These are phyloP conservation scores for Musa beccarii DNA, from an alignment of 176 grass and related monocot species.

Conservation along the genomic window DNA sequence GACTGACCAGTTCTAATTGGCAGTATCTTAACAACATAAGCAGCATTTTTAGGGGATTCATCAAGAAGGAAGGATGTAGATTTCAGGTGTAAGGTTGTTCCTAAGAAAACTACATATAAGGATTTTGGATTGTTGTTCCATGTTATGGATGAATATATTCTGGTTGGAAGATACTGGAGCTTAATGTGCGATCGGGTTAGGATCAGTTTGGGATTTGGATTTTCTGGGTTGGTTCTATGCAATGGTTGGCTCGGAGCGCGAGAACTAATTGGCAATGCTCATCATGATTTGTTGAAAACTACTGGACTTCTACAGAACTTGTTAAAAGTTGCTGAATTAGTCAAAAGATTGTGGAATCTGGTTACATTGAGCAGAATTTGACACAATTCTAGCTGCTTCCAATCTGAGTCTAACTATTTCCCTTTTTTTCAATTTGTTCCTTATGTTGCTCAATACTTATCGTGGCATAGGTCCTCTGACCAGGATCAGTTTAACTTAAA, in stretches of 20 bases:
- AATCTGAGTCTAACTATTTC: background rate
- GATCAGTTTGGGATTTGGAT: background rate
- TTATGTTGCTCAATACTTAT: background rate
- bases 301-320: too few relatives aligned
- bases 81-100: background rate
- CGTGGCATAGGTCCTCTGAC: background rate
- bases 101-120: background rate
- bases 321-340: too few relatives aligned
- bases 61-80: background rate
- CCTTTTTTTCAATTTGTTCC: background rate
- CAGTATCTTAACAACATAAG: too few relatives aligned
- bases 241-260: too few relatives aligned
- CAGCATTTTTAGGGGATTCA: background rate
- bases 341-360: too few relatives aligned
- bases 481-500: background rate
- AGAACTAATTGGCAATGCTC: too few relatives aligned
- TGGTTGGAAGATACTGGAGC: background rate
- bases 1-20: too few relatives aligned
- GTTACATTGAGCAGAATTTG: too few relatives aligned
- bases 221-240: background rate
- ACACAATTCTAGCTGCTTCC: background rate
- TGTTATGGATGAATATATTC: background rate
- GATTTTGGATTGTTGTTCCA: background rate
- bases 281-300: too few relatives aligned
- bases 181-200: background rate